A percentile compares a stretch with the other conserved stretches of the same genome.
Evolutionary conservation across 306 rosid species (phyloP).

Genomic region (Carpinus viminea): DNA sequence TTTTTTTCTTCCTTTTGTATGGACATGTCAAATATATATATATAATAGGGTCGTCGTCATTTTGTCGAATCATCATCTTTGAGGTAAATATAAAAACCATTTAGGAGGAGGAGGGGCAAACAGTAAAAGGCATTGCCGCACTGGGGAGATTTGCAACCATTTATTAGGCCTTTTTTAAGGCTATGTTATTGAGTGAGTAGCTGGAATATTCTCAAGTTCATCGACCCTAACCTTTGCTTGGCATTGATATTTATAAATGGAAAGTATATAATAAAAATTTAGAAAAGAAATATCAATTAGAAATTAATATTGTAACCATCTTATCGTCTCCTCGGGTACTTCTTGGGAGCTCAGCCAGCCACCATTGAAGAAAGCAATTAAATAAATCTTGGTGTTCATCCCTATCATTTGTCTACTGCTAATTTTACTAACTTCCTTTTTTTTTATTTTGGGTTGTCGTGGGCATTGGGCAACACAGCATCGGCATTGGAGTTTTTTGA

Average conservation of each 20-base stretch:
- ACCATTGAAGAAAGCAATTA: background rate
- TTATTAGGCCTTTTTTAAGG: background rate
- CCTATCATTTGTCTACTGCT: background rate
- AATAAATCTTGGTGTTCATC: background rate
- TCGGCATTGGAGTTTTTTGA: background rate
- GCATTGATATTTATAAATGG: background rate
- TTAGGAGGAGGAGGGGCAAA: no score
- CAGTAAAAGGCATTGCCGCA: background rate
- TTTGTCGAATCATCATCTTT: no score
- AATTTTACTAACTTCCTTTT: background rate
- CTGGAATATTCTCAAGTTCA: constrained; percentile 1
- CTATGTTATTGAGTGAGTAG: background rate
- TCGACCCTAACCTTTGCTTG: background rate
- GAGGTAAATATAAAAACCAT: no score
- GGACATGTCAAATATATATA: no score
- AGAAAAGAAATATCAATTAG: background rate
- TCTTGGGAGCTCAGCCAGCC: background rate
- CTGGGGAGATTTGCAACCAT: background rate
- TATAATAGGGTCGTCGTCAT: no score
- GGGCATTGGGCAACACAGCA: background rate
- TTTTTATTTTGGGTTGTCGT: background rate
- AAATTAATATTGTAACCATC: background rate
- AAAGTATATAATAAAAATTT: background rate
- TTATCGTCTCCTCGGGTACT: background rate
- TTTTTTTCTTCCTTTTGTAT: no score